Base-by-base conservation (phyloP, 83 land plant genomes). In the Thuja plicata region DNA sequence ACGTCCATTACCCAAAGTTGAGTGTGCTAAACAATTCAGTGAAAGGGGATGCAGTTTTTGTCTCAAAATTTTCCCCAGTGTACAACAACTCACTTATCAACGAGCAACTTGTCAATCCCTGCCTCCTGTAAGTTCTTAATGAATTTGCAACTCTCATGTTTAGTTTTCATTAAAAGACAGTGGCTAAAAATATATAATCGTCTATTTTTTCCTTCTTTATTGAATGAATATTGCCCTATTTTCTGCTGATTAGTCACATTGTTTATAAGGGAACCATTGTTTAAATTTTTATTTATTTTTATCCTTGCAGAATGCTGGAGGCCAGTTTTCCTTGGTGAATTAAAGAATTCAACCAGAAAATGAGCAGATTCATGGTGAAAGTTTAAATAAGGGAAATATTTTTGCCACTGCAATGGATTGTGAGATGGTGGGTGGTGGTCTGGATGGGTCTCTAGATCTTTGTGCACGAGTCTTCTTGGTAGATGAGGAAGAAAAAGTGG, bases 11-110 rank as follows among this genome's bases (percentile, higher is more conserved):
- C 86, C 86, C 24, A 85, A 85, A 85, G 86, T 10, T 3, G 66
- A 85, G 19, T 85, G 86, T 85, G 86, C 86, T 54, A 48, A 85
- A 85, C 62, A 50, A 15, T 85, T 85, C 54, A 85, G 38, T 55
- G 50, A 48, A 85, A 85, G 86, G 50, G 86, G 86, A 85, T 85
- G 86, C 37, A 50, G 5, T 34, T 21, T 85, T 8, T 85, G 66
- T 34, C 50, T 85, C n/a, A 85, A 52, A 2, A 13, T 52, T 6
- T 85, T 85, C n/a, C 12, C n/a, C 13, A 85, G 8, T 17, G 40
- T 66, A 7, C 15, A 52, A 24, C 35, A 85, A 34, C 37, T 48
- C 21, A 55, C 5, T 85, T 11, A 48, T 85, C 86, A 85, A 34
- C 57, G 30, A 34, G 19, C 57, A 54, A 3, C 19, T 2, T 54